These are phyloP conservation scores for Neocucurbitaria cava DNA, from an alignment of 2,329 filamentous ascomycete genomes.

Conservation along the genomic window DNA sequence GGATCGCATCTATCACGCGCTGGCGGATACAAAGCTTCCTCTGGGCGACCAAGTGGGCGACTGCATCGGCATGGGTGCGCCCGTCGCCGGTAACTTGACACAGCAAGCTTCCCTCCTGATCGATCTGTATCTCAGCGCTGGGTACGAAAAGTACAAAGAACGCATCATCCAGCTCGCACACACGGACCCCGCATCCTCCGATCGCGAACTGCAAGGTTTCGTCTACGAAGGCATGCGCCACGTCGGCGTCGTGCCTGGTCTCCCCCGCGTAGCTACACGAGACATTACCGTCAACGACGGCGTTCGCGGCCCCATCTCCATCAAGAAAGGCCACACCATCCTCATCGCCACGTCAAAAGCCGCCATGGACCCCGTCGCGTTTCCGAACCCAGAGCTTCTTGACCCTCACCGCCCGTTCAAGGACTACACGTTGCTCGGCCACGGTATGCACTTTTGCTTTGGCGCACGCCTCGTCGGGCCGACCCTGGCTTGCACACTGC, in stretches of 20 bases:
- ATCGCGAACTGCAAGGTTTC: conserved; percentile 64
- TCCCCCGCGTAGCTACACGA: conserved; percentile 57
- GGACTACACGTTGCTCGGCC: conserved; percentile 41
- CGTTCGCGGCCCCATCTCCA: conserved; percentile 53
- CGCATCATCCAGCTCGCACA: conserved; percentile 60
- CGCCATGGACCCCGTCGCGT: conserved; percentile 42
- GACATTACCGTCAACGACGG: conserved; percentile 59
- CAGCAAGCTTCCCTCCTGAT: conserved; percentile 62
- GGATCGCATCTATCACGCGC: conserved; percentile 60
- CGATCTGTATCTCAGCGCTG: conserved; percentile 59
- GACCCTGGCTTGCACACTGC: conserved; percentile 38
- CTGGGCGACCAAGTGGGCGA: conserved; percentile 59
- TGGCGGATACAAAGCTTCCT: conserved; percentile 55
- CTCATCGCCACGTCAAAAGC: conserved; percentile 52
- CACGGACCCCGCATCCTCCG: conserved; percentile 55
- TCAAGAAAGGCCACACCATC: conserved; percentile 50
- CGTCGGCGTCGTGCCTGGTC: conserved; percentile 59
- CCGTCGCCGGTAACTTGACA: conserved; percentile 60
- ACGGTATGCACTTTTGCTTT: conserved; percentile 45
- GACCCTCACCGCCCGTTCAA: conserved; percentile 48
- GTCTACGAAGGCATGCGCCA: conserved; percentile 64
- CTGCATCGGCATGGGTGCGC: conserved; percentile 58
- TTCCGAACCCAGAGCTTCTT: conserved; percentile 41
- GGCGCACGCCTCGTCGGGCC: conserved; percentile 39
- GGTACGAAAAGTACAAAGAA: conserved; percentile 59